These are phyloP conservation scores for Puccinellia tenuiflora DNA, from an alignment of 176 grass and related monocot genomes.

Conservation along the genomic window DNA sequence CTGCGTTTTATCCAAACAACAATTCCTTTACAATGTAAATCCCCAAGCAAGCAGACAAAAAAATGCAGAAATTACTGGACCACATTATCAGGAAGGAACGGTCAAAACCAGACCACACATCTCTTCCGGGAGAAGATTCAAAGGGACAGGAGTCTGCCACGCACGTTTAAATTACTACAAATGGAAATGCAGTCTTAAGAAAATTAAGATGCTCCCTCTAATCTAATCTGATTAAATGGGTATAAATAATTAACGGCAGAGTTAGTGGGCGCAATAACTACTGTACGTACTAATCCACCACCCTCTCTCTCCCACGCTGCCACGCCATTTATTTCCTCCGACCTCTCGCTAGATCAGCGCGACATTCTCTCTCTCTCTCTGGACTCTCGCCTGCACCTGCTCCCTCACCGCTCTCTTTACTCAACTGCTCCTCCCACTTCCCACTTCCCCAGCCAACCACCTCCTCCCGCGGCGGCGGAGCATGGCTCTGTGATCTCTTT, in stretches of 20 bases:
- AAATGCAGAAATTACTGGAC: background rate
- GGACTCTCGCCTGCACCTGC: background rate
- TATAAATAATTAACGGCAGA: background rate
- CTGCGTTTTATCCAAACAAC: too few species aligned
- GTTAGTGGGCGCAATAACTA: slow-evolving; percentile 31
- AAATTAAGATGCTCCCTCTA: background rate
- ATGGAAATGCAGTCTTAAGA: background rate
- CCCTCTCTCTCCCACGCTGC: background rate
- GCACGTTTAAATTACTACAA: background rate
- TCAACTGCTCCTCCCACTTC: slow-evolving; percentile 34
- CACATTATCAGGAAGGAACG: background rate
- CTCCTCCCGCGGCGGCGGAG: background rate
- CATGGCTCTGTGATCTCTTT: slow-evolving; percentile 26
- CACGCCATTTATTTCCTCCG: slow-evolving; percentile 36
- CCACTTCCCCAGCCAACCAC: slow-evolving; percentile 28
- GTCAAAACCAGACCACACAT: slow-evolving; percentile 2
- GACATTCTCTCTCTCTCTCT: slow-evolving; percentile 17
- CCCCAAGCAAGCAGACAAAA: background rate
- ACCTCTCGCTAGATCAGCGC: slow-evolving; percentile 23
- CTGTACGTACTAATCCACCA: background rate
- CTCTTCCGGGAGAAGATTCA: background rate
- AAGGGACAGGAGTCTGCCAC: slow-evolving; percentile 12
- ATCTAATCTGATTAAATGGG: background rate
- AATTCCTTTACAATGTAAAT: too few species aligned
- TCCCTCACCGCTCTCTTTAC: slow-evolving; percentile 19